Percentiles rank a stretch among this genome's conserved stretches.
Conservation (phyloP, 2,329 filamentous ascomycete genomes). For the Ophiostoma ulmi region DNA sequence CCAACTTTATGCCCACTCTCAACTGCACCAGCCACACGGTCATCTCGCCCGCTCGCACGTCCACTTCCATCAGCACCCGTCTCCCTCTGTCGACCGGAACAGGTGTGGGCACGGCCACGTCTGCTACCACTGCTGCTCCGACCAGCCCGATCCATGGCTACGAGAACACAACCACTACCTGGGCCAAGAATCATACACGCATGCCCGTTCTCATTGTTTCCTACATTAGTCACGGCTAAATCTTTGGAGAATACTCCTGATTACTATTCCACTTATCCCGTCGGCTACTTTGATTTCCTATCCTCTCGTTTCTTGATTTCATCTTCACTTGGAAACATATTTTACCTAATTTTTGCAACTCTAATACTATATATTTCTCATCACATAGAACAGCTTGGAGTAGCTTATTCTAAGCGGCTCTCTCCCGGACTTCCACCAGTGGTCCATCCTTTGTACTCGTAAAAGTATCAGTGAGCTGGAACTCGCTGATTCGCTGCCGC, state of each 20-base stretch:
- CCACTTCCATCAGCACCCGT: not conserved
- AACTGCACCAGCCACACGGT: conserved; percentile 19
- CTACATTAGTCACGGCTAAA: not conserved
- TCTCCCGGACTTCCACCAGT: not conserved
- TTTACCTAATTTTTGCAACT: not conserved
- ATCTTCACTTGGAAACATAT: not conserved
- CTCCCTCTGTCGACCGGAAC: not conserved
- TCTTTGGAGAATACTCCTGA: not conserved
- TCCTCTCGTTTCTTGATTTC: not conserved
- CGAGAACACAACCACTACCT: not conserved
- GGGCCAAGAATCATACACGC: not conserved
- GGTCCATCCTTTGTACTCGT: conserved; percentile 68
- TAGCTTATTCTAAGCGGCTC: not conserved
- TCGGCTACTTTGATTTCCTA: not conserved
- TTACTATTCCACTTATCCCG: not conserved
- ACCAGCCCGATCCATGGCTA: not conserved
- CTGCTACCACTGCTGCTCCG: not conserved
- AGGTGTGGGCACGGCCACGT: not conserved
- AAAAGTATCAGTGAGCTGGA: conserved; percentile 67
- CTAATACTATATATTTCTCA: not conserved
- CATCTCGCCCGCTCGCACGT: not conserved
- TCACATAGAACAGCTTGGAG: not conserved
- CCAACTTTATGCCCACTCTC: conserved; percentile 19
- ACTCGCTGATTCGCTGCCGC: conserved; percentile 54
- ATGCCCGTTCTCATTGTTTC: not conserved